Percentiles rank a stretch among this genome's conserved stretches.
phyloP scores from a whole-genome alignment of 495 filamentous ascomycete species.

The Penicillium malachiteum region DNA sequence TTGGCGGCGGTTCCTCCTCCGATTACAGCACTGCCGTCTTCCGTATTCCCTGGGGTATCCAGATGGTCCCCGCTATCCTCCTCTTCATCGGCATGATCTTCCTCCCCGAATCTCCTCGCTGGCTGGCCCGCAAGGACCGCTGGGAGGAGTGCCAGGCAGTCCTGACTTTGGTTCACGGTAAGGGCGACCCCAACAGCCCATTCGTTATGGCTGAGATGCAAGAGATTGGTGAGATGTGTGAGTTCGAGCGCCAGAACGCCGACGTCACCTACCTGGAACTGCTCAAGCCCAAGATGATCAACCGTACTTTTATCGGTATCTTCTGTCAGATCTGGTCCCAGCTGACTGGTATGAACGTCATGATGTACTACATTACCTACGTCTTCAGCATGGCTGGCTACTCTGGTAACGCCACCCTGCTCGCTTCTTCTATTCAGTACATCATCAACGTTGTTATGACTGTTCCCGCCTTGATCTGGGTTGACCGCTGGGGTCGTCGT shows the following conservation, averaged over 20 bases:
- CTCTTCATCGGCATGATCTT: conserved; percentile 63
- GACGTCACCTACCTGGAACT: conserved; percentile 68
- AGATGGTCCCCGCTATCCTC: conserved; percentile 69
- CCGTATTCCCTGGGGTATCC: conserved; percentile 75
- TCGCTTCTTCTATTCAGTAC: conserved; percentile 73
- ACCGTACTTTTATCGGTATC: conserved; percentile 68
- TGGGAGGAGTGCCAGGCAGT: conserved; percentile 70
- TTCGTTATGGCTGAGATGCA: conserved; percentile 63
- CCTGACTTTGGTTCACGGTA: conserved; percentile 67
- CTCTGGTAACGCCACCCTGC: conserved; percentile 33
- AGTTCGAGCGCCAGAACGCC: conserved; percentile 61
- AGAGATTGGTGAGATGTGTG: conserved; percentile 67
- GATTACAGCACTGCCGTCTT: conserved; percentile 55
- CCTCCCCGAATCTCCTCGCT: conserved; percentile 78
- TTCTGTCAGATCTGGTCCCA: conserved; percentile 84
- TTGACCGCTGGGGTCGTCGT: conserved; percentile 62
- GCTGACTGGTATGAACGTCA: conserved; percentile 82
- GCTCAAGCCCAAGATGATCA: conserved; percentile 67
- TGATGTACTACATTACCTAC: conserved; percentile 55
- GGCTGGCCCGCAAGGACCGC: conserved; percentile 72
- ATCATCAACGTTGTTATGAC: conserved; percentile 56
- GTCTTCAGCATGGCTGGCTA: conserved; percentile 42
- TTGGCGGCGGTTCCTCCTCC: conserved; percentile 34
- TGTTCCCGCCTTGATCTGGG: conserved; percentile 53
- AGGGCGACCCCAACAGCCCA: conserved; percentile 61